Percentiles rank a stretch among this genome's conserved stretches.
These are phyloP conservation scores for Elongisporangium prolatum DNA, from an alignment of 352 stramenopile genomes.

Conservation along the genomic window DNA sequence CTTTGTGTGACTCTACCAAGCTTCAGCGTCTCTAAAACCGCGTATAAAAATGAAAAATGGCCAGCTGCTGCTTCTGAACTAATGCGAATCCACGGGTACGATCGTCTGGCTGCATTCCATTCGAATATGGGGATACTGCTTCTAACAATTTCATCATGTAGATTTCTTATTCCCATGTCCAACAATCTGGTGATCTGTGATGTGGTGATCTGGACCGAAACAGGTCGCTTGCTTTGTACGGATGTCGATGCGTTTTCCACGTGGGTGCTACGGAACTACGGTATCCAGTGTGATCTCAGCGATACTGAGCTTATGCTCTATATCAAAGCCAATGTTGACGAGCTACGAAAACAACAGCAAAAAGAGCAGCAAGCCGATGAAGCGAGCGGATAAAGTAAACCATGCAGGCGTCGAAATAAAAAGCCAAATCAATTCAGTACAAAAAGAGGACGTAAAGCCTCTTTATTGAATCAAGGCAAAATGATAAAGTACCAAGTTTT, in stretches of 20 bases:
- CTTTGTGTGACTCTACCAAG: constrained; percentile 43
- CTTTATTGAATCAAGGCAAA: too few relatives aligned
- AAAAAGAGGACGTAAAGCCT: too few relatives aligned
- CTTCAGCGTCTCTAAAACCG: constrained; percentile 47
- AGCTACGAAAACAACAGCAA: constrained; percentile 33
- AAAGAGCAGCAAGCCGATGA: neutral
- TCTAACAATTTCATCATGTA: constrained; percentile 18
- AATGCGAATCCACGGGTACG: constrained; percentile 42
- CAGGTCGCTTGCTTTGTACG: constrained; percentile 46
- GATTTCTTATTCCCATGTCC: constrained; percentile 33
- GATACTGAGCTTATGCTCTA: constrained; percentile 60
- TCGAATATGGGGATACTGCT: too few relatives aligned
- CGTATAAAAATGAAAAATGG: constrained; percentile 43
- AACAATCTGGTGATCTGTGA: constrained; percentile 49
- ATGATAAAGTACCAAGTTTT: too few relatives aligned
- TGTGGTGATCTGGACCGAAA: constrained; percentile 67
- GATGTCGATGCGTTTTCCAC: constrained; percentile 65
- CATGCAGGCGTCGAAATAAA: too few relatives aligned
- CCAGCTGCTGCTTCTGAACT: constrained; percentile 35
- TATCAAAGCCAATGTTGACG: constrained; percentile 68
- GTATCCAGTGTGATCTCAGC: constrained; percentile 57
- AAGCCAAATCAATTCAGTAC: too few relatives aligned
- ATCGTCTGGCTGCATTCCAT: neutral
- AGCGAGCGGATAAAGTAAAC: neutral
- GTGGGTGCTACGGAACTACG: constrained; percentile 53